Percentiles rank a stretch among this genome's conserved stretches.
These are phyloP conservation scores for Pestalotiopsis sp. DNA, from an alignment of 2,329 filamentous ascomycete genomes.

Conservation along the genomic window DNA sequence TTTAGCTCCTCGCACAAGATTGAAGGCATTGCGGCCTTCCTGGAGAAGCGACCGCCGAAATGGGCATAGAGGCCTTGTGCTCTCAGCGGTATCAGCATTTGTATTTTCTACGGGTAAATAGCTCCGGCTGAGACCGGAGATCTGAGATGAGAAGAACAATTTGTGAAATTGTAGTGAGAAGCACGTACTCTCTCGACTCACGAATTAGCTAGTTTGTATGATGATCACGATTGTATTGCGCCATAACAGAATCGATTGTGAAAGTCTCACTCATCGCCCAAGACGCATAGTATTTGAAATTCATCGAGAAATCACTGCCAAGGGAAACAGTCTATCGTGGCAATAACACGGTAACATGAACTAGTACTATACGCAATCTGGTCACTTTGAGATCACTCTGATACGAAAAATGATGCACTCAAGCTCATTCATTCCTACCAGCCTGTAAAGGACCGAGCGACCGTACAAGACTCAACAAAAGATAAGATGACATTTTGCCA, in stretches of 20 bases:
- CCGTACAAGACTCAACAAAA: not conserved
- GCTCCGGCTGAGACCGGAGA: too few relatives aligned
- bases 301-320: too few relatives aligned
- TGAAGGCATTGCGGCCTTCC: slow-evolving; percentile 14
- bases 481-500: not conserved
- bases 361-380: not conserved
- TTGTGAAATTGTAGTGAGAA: too few relatives aligned
- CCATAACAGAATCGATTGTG: not conserved
- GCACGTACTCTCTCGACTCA: too few relatives aligned
- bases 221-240: not conserved
- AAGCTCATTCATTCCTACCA: not conserved
- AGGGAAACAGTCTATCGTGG: not conserved
- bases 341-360: not conserved
- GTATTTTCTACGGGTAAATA: too few relatives aligned
- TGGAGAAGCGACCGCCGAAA: slow-evolving; percentile 16
- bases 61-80: not conserved
- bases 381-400: too few relatives aligned
- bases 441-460: not conserved
- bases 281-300: not conserved
- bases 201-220: too few relatives aligned
- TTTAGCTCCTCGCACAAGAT: slow-evolving; percentile 12
- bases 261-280: not conserved
- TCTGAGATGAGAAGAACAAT: too few relatives aligned
- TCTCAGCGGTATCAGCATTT: not conserved
- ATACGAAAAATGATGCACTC: not conserved